phyloP scores from a whole-genome alignment of 768 basidiomycete genomes.

The Thelephora ganbajun region DNA sequence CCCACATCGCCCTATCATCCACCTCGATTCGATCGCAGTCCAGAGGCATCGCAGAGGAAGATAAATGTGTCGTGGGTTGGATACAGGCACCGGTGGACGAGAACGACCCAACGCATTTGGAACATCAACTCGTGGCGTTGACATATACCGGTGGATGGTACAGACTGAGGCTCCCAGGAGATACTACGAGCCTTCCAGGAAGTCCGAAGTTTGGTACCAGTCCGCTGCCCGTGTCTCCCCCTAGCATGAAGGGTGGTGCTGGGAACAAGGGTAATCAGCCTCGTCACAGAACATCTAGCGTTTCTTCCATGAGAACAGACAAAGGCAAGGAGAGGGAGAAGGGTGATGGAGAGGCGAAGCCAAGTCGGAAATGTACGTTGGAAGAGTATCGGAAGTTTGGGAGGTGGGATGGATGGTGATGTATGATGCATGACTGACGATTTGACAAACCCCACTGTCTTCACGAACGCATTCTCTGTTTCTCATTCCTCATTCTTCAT shows the following conservation, averaged over 20 bases:
- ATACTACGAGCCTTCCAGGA: conserved; percentile 13
- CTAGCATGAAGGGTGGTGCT: conserved; percentile 20
- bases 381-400: conserved; percentile 75
- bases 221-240: conserved; percentile 26
- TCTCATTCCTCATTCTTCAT: too few relatives aligned
- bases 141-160: conserved; percentile 93
- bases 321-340: conserved; percentile 51
- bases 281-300: conserved; percentile 39
- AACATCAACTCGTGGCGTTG: conserved; percentile 72
- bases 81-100: conserved; percentile 36
- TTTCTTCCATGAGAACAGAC: conserved; percentile 35
- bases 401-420: conserved; percentile 77
- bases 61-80: conserved; percentile 83
- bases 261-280: conserved; percentile 11
- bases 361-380: conserved; percentile 51
- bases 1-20: conserved; percentile 69
- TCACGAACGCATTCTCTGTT: too few relatives aligned
- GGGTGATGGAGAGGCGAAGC: conserved; percentile 42
- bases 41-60: conserved; percentile 60
- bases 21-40: conserved; percentile 41
- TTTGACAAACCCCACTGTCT: neutral
- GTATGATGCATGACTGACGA: neutral
- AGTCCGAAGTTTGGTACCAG: conserved; percentile 9
- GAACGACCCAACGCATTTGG: conserved; percentile 20
- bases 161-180: conserved; percentile 40